Conservation (phyloP, 176 grass and related monocot genomes). For the Leersia perrieri region DNA sequence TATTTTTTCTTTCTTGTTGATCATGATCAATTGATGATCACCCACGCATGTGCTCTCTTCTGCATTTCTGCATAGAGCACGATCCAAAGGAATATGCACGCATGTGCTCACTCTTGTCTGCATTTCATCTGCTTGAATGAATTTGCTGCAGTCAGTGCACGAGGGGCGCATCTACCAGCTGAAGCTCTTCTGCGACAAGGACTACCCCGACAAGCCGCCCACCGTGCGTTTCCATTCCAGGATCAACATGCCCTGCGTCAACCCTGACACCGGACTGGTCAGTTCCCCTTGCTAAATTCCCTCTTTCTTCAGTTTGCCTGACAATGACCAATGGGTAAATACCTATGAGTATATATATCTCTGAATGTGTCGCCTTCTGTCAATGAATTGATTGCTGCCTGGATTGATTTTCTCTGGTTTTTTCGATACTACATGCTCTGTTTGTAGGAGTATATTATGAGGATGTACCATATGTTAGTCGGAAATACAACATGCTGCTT, state of each 20-base stretch:
- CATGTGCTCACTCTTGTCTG: too few species aligned
- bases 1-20: neutral
- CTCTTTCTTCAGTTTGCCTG: neutral
- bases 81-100: too few species aligned
- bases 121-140: neutral
- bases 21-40: neutral
- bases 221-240: conserved; percentile 51
- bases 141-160: conserved; percentile 42
- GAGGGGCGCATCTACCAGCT: conserved; percentile 60
- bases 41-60: neutral
- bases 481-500: neutral
- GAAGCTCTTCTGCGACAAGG: conserved; percentile 61
- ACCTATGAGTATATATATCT: too few species aligned
- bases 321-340: neutral
- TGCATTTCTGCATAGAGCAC: too few species aligned
- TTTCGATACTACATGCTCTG: neutral
- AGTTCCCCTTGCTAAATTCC: neutral
- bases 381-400: neutral
- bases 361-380: neutral
- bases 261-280: conserved; percentile 51
- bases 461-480: too few species aligned
- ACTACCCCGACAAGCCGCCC: conserved; percentile 59
- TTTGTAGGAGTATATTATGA: neutral
- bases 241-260: conserved; percentile 49
- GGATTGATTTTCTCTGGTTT: neutral